phyloP scores from a whole-genome alignment of 1,139 yeast species.

The Sugiyamaella grinbergsii region DNA sequence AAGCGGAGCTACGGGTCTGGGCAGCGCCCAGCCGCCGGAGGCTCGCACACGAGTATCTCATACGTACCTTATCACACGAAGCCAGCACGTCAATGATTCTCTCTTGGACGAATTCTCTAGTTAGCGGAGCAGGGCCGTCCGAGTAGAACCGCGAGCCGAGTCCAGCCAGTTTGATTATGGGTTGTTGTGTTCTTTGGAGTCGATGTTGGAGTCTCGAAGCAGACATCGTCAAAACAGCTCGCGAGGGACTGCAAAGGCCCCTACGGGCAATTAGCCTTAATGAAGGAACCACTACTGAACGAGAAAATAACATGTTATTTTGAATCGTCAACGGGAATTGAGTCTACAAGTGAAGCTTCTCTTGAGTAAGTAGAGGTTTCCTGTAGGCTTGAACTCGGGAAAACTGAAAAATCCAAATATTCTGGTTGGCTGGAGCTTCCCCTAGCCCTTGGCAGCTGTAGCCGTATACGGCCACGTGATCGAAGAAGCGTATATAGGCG shows the following conservation, averaged over 20 bases:
- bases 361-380: too few relatives aligned
- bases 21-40: too few relatives aligned
- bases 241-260: conserved; percentile 6
- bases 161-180: background rate
- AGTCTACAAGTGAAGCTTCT: too few relatives aligned
- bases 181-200: conserved; percentile 4
- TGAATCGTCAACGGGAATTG: too few relatives aligned
- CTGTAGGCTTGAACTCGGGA: too few relatives aligned
- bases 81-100: conserved; percentile 76
- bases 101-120: conserved; percentile 55
- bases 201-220: conserved; percentile 2
- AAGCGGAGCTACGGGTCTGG: too few relatives aligned
- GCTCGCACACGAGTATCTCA: too few relatives aligned
- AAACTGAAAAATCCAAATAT: conserved; percentile 9
- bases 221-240: background rate
- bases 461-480: background rate
- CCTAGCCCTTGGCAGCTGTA: background rate
- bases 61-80: conserved; percentile 72
- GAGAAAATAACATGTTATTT: conserved; percentile 9
- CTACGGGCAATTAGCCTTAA: conserved; percentile 13
- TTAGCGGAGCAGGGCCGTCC: conserved; percentile 43
- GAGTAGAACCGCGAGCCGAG: conserved; percentile 30
- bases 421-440: conserved; percentile 9
- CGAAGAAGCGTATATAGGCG: too few relatives aligned
- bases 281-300: conserved; percentile 9